Percentiles rank a stretch among this genome's conserved stretches.
phyloP scores from a whole-genome alignment of 2,329 filamentous ascomycete genomes.

The Dothideomycetes sp. region DNA sequence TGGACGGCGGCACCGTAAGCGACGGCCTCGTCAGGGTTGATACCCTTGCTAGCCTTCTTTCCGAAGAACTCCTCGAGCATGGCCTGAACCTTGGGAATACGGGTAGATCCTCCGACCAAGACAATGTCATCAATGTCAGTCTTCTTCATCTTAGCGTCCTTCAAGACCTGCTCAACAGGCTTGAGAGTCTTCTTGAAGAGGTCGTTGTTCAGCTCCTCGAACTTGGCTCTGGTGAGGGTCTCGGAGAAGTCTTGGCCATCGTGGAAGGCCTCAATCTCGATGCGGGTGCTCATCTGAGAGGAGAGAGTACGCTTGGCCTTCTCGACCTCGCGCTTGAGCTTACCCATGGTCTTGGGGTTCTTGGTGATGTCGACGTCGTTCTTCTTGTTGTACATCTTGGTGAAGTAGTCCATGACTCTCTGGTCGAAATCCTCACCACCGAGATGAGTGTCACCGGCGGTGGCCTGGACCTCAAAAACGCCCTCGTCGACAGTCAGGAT shows the following conservation, averaged over 20 bases:
- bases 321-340: slow-evolving; percentile 98
- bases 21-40: slow-evolving; percentile 98
- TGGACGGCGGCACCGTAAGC: slow-evolving; percentile 96
- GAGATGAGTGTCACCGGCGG: slow-evolving; percentile 91
- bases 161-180: slow-evolving; percentile 96
- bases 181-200: slow-evolving; percentile 99
- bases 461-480: slow-evolving; percentile 89
- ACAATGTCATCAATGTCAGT: slow-evolving; percentile 91
- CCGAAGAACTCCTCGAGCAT: slow-evolving; percentile 96
- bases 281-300: slow-evolving; percentile 30
- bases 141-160: slow-evolving; percentile 98
- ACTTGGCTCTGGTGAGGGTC: slow-evolving; percentile 96
- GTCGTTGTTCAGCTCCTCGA: slow-evolving; percentile 97
- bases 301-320: slow-evolving; percentile 94
- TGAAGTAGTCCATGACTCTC: slow-evolving; percentile 90
- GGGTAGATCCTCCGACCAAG: slow-evolving; percentile 93
- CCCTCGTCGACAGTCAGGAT: slow-evolving; percentile 62
- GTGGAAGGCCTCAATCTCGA: slow-evolving; percentile 92
- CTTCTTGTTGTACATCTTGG: slow-evolving; percentile 99
- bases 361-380: slow-evolving; percentile 84
- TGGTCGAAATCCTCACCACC: slow-evolving; percentile 99
- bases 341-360: slow-evolving; percentile 96
- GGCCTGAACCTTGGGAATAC: slow-evolving; percentile 94
- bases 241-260: slow-evolving; percentile 97
- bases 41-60: slow-evolving; percentile 98